Conservation (phyloP, 805 yeast genomes). For the Lipomyces mesembrius region DNA sequence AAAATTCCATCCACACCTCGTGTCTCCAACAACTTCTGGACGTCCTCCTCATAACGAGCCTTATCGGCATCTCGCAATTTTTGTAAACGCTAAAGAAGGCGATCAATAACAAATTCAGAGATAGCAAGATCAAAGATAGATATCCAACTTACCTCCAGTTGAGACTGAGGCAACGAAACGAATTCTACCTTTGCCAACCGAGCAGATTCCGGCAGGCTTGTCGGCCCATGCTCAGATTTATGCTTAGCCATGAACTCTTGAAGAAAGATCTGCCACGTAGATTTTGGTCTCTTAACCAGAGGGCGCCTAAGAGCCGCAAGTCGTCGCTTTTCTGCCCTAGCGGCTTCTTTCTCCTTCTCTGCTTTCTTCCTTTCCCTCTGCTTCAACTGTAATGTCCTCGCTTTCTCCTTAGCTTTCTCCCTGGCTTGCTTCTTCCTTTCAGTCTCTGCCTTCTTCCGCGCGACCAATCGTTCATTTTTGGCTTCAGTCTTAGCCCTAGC, state of each 20-base stretch:
- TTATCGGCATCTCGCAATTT: background rate
- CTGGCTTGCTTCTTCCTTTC: background rate
- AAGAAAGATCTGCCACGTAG: background rate
- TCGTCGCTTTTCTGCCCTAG: background rate
- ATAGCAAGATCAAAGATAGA: background rate
- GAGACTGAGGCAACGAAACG: background rate
- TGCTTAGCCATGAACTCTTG: background rate
- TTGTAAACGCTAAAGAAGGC: background rate
- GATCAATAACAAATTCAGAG: background rate
- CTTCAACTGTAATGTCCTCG: background rate
- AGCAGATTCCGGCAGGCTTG: background rate
- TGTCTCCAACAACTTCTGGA: background rate
- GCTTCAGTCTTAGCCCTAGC: background rate
- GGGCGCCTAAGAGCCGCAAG: background rate
- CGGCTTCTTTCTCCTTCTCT: background rate
- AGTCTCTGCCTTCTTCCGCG: background rate
- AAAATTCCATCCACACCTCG: background rate
- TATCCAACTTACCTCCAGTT: background rate
- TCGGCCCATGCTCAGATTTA: background rate
- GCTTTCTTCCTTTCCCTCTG: background rate
- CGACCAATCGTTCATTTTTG: background rate
- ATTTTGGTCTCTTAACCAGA: background rate
- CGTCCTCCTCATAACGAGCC: background rate
- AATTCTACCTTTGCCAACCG: slow-evolving; percentile 1
- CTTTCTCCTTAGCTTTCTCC: background rate